Percentiles rank a stretch among this genome's conserved stretches.
phyloP scores from a whole-genome alignment of 305 asterid species.

The Fraxinus angustifolia region DNA sequence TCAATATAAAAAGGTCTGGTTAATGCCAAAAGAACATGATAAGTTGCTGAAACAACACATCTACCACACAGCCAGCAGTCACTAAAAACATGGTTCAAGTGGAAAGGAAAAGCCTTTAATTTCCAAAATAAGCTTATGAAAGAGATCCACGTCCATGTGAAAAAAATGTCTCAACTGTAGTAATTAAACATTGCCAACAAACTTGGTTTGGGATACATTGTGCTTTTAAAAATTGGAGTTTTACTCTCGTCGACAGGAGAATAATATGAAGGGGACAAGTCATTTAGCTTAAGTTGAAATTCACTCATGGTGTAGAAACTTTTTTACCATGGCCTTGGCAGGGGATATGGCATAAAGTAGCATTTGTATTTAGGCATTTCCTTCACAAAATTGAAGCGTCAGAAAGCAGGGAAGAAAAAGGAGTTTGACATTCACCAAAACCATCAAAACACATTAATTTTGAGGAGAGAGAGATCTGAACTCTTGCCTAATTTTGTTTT shows the following conservation, averaged over 20 bases:
- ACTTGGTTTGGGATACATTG: neutral
- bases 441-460: slow-evolving; percentile 5
- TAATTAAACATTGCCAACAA: neutral
- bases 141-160: neutral
- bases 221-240: neutral
- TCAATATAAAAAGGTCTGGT: slow-evolving; percentile 7
- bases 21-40: slow-evolving; percentile 10
- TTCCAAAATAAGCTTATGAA: neutral
- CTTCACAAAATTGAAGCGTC: neutral
- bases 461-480: neutral
- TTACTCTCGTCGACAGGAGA: neutral
- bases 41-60: slow-evolving; percentile 13
- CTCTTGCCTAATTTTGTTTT: neutral
- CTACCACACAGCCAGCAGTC: neutral
- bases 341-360: slow-evolving; percentile 2
- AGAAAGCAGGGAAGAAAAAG: neutral
- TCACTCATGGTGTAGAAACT: neutral
- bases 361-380: neutral
- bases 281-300: neutral
- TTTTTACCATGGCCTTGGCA: neutral
- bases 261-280: neutral
- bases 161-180: neutral
- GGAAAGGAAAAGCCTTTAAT: neutral
- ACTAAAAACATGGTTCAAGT: neutral
- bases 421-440: neutral